phyloP scores from a whole-genome alignment of 768 basidiomycete species.

The Hygrophorus pudorinus region DNA sequence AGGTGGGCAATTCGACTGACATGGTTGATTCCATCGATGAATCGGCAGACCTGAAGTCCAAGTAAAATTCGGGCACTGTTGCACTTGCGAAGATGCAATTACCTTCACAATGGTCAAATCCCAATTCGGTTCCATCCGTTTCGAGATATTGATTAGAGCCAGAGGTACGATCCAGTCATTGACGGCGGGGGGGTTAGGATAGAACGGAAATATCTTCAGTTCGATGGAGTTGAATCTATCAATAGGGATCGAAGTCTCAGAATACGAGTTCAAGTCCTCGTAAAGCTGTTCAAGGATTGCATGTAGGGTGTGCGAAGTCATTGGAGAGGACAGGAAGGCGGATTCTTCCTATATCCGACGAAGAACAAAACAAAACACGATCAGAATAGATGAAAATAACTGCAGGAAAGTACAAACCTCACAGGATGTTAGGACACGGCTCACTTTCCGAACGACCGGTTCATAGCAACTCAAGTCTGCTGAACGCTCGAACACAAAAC shows the following conservation, averaged over 20 bases:
- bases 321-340: slow-evolving; percentile 68
- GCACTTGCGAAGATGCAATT: not conserved
- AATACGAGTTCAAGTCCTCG: slow-evolving; percentile 95
- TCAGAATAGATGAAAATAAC: not conserved
- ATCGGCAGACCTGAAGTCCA: slow-evolving; percentile 51
- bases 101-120: slow-evolving; percentile 91
- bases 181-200: slow-evolving; percentile 85
- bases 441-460: slow-evolving; percentile 90
- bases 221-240: slow-evolving; percentile 93
- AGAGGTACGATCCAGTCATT: slow-evolving; percentile 95
- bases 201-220: slow-evolving; percentile 92
- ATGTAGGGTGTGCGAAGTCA: slow-evolving; percentile 57
- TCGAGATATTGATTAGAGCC: slow-evolving; percentile 73
- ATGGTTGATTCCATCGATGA: slow-evolving; percentile 88
- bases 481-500: slow-evolving; percentile 89
- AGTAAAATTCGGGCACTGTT: no score
- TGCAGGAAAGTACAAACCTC: slow-evolving; percentile 52
- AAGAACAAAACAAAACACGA: slow-evolving; percentile 1
- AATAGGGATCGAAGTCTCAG: slow-evolving; percentile 87
- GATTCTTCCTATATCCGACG: slow-evolving; percentile 63
- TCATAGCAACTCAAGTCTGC: slow-evolving; percentile 95
- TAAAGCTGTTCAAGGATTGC: slow-evolving; percentile 92
- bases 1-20: slow-evolving; percentile 85
- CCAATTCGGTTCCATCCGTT: slow-evolving; percentile 86
- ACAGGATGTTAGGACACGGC: slow-evolving; percentile 76